Evolutionary conservation across 768 basidiomycete genomes (phyloP).

Genomic region (Amanita phalloides): DNA sequence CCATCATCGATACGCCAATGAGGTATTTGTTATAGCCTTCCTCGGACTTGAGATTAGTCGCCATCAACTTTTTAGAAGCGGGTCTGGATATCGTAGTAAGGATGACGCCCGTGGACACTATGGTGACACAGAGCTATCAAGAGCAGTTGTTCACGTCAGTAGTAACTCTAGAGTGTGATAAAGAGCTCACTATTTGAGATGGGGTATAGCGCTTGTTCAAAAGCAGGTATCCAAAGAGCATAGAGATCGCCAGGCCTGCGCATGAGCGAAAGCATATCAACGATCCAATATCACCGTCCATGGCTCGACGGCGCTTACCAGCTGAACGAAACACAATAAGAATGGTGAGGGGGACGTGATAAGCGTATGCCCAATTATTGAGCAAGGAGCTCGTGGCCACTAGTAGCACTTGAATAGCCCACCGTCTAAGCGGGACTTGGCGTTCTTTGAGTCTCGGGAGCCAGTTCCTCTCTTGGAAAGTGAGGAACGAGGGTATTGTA

Average conservation of each 20-base stretch:
- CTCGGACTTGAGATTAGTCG: conserved; percentile 9
- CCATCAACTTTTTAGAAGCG: conserved; percentile 12
- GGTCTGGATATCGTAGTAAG: conserved; percentile 63
- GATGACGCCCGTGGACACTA: conserved; percentile 63
- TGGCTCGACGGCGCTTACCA: conserved; percentile 29
- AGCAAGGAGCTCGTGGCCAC: conserved; percentile 57
- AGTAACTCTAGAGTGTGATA: not conserved
- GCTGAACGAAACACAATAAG: conserved; percentile 83
- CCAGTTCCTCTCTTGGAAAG: conserved; percentile 19
- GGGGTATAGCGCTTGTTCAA: conserved; percentile 47
- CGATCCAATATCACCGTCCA: not conserved
- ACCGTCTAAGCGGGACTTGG: conserved; percentile 55
- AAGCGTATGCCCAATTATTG: conserved; percentile 77
- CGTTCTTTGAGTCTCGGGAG: conserved; percentile 52
- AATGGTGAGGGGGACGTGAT: conserved; percentile 64
- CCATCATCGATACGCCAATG: conserved; percentile 60
- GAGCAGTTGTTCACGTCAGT: not conserved
- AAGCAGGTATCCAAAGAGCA: conserved; percentile 58
- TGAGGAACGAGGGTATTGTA: conserved; percentile 53
- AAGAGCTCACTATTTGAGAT: conserved; percentile 45
- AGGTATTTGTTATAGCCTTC: conserved; percentile 38
- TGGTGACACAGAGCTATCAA: conserved; percentile 45
- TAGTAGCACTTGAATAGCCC: conserved; percentile 64
- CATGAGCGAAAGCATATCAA: conserved; percentile 1
- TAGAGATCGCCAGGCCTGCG: conserved; percentile 64